Base-by-base conservation (phyloP, 768 basidiomycete species). In the Peribolospora kevripleyi region DNA sequence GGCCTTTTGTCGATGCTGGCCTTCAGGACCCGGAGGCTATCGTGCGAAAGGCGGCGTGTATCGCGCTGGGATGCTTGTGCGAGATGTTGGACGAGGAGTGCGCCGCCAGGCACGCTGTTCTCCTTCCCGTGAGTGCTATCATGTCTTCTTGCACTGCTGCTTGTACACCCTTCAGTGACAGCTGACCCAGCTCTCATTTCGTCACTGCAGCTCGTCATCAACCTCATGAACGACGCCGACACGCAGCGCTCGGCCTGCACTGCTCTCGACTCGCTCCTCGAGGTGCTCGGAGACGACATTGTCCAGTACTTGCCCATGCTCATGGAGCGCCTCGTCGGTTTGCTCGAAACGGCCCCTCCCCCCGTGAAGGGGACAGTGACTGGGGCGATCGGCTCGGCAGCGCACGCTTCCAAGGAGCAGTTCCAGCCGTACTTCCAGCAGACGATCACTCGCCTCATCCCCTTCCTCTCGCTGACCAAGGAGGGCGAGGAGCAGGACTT, bases 21-120 rank as follows among this genome's bases (percentile, higher is more conserved):
- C 76, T 98, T 41, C 75, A 74, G 57, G 93, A 98, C 65, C 66
- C 69, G 45, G 87, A 95, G 63, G 74, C 81, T 10, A 74, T 75
- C 8, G 93, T 98, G 52, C 75, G 90, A 64, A 93, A 88, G 68
- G 91, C 93, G 2, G 81, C 84, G n/a, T 97, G 91, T 68, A 78
- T 87, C 55, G 85, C 87, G 14, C 81, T 98, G 61, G 85, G 85
- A 63, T 97, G 90, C 69, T 69, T 97, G 53, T 95, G 90, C 66
- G 93, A 98, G 69, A 93, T 87, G 84, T 72, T 97, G 36, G 85
- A 88, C 61, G 91, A 95, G 38, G 85, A 90, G 59, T 90, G 85
- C 64, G 77, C 81, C 39, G 70, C 77, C 51, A 81, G 80, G 64
- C 93, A 98, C 69, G 65, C 61, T 8, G 62, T 80, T 57, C 79